These are phyloP conservation scores for Aureobasidium mangrovei DNA, from an alignment of 2,329 filamentous ascomycete species.

Conservation along the genomic window DNA sequence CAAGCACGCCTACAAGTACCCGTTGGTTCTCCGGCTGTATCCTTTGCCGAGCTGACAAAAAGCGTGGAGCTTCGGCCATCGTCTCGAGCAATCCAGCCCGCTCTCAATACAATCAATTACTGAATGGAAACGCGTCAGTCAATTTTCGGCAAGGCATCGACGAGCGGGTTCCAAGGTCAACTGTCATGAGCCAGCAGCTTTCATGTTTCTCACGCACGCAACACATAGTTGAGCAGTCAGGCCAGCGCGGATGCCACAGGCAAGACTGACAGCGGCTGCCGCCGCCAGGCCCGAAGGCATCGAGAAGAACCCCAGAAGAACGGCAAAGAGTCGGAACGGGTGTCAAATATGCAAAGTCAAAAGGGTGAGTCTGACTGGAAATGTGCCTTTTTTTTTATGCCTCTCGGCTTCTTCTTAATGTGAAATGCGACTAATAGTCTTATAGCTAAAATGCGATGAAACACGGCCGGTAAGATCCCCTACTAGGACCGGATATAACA, in stretches of 20 bases:
- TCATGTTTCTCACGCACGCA: background rate
- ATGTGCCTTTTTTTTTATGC: background rate
- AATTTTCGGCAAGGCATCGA: background rate
- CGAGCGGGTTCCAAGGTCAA: background rate
- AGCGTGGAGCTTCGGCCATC: background rate
- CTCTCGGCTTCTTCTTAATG: too few species aligned
- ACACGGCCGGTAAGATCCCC: slow-evolving; percentile 24
- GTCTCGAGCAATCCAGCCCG: background rate
- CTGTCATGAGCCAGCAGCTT: background rate
- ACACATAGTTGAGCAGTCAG: background rate
- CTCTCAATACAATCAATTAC: background rate
- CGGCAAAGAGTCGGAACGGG: slow-evolving; percentile 12
- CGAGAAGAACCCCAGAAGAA: slow-evolving; percentile 10
- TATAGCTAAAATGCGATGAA: slow-evolving; percentile 35
- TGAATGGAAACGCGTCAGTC: background rate
- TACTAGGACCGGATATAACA: background rate
- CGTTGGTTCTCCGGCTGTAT: too few species aligned
- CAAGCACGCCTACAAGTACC: too few species aligned
- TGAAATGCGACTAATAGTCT: background rate
- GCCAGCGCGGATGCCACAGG: slow-evolving; percentile 3
- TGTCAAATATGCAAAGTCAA: slow-evolving; percentile 14
- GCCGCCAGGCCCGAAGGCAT: slow-evolving; percentile 10
- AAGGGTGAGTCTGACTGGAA: background rate
- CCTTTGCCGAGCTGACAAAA: background rate
- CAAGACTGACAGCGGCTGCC: slow-evolving; percentile 1